These are phyloP conservation scores for Gymnopus androsaceus DNA, from an alignment of 1,284 basidiomycete genomes.

Conservation along the genomic window DNA sequence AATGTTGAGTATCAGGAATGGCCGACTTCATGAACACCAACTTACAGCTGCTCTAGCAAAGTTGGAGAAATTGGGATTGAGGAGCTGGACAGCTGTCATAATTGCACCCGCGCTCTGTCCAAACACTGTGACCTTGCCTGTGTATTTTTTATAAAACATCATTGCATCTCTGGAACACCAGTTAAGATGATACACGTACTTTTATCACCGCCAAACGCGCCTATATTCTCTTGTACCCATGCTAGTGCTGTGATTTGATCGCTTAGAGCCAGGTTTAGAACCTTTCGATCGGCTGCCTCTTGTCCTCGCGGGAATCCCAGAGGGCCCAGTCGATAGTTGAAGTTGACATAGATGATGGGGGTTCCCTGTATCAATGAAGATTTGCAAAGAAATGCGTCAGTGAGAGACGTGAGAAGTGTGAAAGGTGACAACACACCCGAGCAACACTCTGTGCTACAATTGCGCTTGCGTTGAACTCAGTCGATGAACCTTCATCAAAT, in stretches of 20 bases:
- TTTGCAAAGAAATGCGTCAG: no score
- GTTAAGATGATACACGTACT: background rate
- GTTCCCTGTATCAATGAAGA: constrained; percentile 48
- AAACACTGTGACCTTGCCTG: constrained; percentile 49
- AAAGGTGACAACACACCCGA: constrained; percentile 30
- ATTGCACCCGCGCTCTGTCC: constrained; percentile 58
- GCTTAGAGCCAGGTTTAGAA: constrained; percentile 35
- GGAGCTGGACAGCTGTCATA: constrained; percentile 42
- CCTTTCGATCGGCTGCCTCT: constrained; percentile 31
- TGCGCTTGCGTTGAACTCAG: constrained; percentile 39
- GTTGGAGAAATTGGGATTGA: constrained; percentile 41
- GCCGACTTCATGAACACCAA: background rate
- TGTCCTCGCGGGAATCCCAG: constrained; percentile 41
- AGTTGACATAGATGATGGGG: constrained; percentile 54
- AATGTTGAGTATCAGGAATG: background rate
- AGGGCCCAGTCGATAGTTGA: constrained; percentile 45
- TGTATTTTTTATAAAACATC: background rate
- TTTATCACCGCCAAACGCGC: constrained; percentile 41
- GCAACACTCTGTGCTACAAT: constrained; percentile 47
- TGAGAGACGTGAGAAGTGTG: no score
- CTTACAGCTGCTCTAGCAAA: constrained; percentile 47
- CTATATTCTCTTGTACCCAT: constrained; percentile 41
- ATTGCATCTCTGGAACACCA: background rate
- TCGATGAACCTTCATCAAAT: constrained; percentile 36
- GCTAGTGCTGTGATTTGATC: constrained; percentile 37